Evolutionary conservation across 139 green algal genomes (phyloP).

Genomic region (Diplosphaera chodatii): DNA sequence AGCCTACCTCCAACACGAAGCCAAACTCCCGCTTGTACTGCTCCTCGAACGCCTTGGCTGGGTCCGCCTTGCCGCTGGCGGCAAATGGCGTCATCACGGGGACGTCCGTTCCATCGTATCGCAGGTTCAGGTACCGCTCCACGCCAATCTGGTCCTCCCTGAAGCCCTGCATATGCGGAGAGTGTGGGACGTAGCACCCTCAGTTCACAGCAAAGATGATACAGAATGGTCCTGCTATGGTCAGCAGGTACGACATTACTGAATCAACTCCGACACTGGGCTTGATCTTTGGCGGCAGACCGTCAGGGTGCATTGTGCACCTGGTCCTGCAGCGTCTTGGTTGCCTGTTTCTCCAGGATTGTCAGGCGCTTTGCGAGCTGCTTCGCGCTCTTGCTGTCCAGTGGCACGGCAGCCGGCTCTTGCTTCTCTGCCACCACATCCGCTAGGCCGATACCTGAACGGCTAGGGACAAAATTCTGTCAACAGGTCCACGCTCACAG

Average conservation of each 20-base stretch:
- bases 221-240: too few relatives aligned
- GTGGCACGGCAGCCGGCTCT: slow-evolving; percentile 52
- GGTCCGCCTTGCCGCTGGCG: slow-evolving; percentile 16
- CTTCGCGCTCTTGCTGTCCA: slow-evolving; percentile 17
- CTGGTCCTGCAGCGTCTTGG: slow-evolving; percentile 36
- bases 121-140: slow-evolving; percentile 84
- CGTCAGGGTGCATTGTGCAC: too few relatives aligned
- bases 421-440: slow-evolving; percentile 86
- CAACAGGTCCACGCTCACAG: too few relatives aligned
- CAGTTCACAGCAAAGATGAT: too few relatives aligned
- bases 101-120: slow-evolving; percentile 90
- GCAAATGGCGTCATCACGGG: slow-evolving; percentile 74
- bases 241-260: too few relatives aligned
- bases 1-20: too few relatives aligned
- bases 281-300: too few relatives aligned
- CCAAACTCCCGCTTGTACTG: too few relatives aligned
- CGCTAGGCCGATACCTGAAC: slow-evolving; percentile 78
- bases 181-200: too few relatives aligned
- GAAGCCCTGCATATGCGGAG: slow-evolving; percentile 59
- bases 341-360: slow-evolving; percentile 36
- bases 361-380: slow-evolving; percentile 50
- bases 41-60: slow-evolving; percentile 24
- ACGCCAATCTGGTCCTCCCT: slow-evolving; percentile 33
- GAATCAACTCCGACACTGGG: too few relatives aligned
- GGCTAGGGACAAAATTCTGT: neutral